Base-by-base conservation (phyloP, 2,329 filamentous ascomycete genomes). In the Aspergillus quadricinctus region DNA sequence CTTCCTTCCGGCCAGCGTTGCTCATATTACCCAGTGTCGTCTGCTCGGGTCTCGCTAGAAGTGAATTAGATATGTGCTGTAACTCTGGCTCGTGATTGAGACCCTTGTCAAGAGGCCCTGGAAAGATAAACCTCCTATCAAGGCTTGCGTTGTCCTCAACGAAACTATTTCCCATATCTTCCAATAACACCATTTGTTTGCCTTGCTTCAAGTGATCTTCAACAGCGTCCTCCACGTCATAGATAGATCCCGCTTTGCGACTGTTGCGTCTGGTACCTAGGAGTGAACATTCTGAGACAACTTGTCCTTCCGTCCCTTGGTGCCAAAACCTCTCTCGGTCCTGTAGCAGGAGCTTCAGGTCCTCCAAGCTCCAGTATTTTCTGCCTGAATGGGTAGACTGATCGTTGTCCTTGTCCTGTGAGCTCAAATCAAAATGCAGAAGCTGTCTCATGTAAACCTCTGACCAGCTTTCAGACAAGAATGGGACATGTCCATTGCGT, bases 321-420 rank as follows among this genome's bases (percentile, higher is more conserved):
- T 49, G 31, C 63, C 64, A 64, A 7, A 37, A 49, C 25, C n/a
- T 25, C 25, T 58, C 61, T 49, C 64, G 61, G 31, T 58, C 53
- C 10, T 63, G 45, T 37, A 69, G 48, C 10, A 66, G 40, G 2
- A 5, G 5, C 53, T 64, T 62, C 35, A 71, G 54, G n/a, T 69
- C 62, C 7, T 67, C 56, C 5, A 70, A 52, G 43, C 53, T 63
- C 60, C 58, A 66, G 41, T 66, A 64, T 9, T 41, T 53, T 49
- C 49, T 61, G 6, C 5, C n/a, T 11, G 49, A 17, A 8, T 50
- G 10, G 14, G 4, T 23, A 25, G 11, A 29, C 9, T 21, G 5
- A 8, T 28, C n/a, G 6, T 50, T 10, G 11, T 7, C 25, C 2
- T 10, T 23, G 8, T 41, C 10, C 28, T 19, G 35, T 10, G 57